These are phyloP conservation scores for Spergularia marina DNA, from an alignment of 148 eudicot species.

Conservation along the genomic window DNA sequence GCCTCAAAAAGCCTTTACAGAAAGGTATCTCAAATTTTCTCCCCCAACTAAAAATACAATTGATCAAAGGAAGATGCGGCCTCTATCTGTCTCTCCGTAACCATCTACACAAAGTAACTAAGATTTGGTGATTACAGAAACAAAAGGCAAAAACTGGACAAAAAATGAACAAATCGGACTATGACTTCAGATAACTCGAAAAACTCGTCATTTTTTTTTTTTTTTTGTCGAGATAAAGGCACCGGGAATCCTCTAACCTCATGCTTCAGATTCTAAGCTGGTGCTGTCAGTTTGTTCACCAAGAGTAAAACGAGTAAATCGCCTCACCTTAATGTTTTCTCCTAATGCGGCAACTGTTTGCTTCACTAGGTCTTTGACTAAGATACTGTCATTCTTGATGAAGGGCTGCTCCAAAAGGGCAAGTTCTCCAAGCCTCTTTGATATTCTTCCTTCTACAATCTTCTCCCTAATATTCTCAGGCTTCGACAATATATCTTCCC, in stretches of 20 bases:
- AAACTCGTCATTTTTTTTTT: slow-evolving; percentile 6
- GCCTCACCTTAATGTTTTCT: slow-evolving; percentile 87
- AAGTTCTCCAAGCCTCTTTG: slow-evolving; percentile 95
- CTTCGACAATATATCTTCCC: slow-evolving; percentile 81
- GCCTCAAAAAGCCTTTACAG: slow-evolving; percentile 27
- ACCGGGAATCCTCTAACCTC: slow-evolving; percentile 8
- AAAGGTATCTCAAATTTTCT: slow-evolving; percentile 10
- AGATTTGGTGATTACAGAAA: slow-evolving; percentile 26
- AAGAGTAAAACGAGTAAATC: slow-evolving; percentile 77
- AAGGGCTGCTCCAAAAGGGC: slow-evolving; percentile 86
- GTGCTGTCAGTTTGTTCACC: slow-evolving; percentile 47
- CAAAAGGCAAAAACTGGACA: slow-evolving; percentile 14
- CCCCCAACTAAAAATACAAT: slow-evolving; percentile 18
- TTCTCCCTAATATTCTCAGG: slow-evolving; percentile 84
- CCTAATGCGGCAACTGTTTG: slow-evolving; percentile 91
- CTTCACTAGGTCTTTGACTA: slow-evolving; percentile 89
- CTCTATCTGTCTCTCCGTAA: slow-evolving; percentile 13
- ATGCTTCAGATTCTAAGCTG: slow-evolving; percentile 36
- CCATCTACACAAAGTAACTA: slow-evolving; percentile 10
- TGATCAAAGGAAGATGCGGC: slow-evolving; percentile 10
- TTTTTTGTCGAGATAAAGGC: background rate
- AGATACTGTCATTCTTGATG: slow-evolving; percentile 67
- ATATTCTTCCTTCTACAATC: slow-evolving; percentile 82
- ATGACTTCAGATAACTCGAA: slow-evolving; percentile 12
- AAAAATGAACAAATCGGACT: slow-evolving; percentile 29